Evolutionary conservation across 2,329 filamentous ascomycete genomes (phyloP).

Genomic region (Xylaria digitata): DNA sequence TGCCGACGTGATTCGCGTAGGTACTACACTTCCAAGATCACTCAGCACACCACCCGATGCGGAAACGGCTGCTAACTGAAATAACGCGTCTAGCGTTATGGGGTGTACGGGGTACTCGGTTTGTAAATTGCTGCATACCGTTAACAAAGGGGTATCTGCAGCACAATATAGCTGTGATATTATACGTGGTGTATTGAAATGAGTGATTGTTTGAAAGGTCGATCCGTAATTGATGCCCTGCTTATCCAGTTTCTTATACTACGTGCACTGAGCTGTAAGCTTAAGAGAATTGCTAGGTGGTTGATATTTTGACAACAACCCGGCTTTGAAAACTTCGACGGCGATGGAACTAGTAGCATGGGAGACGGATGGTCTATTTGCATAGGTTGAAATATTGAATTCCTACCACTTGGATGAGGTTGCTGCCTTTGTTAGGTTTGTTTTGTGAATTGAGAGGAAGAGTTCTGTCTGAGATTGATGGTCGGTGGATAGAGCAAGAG

Average conservation of each 20-base stretch:
- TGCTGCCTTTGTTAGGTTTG: conserved; percentile 11
- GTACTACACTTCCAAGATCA: conserved; percentile 27
- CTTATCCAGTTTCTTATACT: conserved; percentile 33
- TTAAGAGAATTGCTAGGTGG: conserved; percentile 18
- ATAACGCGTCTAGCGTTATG: conserved; percentile 22
- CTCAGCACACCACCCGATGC: conserved; percentile 20
- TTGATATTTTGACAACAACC: conserved; percentile 5
- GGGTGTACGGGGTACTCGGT: conserved; percentile 22
- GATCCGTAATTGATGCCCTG: conserved; percentile 34
- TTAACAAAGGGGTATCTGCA: conserved; percentile 29
- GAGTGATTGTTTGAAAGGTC: conserved; percentile 28
- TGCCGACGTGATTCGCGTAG: conserved; percentile 21
- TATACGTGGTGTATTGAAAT: conserved; percentile 24
- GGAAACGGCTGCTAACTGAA: conserved; percentile 15
- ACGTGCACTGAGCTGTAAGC: conserved; percentile 28
- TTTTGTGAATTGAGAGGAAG: conserved; percentile 19
- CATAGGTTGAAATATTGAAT: conserved; percentile 22
- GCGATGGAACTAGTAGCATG: conserved; percentile 30
- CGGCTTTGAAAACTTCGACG: neutral
- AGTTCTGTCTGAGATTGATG: conserved; percentile 9
- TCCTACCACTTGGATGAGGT: conserved; percentile 32
- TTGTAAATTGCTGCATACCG: neutral
- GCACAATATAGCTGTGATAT: neutral
- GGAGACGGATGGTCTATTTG: neutral
- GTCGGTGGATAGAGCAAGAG: conserved; percentile 16